Base-by-base conservation (phyloP, 2,329 filamentous ascomycete species). In the Colletotrichum tropicicola region DNA sequence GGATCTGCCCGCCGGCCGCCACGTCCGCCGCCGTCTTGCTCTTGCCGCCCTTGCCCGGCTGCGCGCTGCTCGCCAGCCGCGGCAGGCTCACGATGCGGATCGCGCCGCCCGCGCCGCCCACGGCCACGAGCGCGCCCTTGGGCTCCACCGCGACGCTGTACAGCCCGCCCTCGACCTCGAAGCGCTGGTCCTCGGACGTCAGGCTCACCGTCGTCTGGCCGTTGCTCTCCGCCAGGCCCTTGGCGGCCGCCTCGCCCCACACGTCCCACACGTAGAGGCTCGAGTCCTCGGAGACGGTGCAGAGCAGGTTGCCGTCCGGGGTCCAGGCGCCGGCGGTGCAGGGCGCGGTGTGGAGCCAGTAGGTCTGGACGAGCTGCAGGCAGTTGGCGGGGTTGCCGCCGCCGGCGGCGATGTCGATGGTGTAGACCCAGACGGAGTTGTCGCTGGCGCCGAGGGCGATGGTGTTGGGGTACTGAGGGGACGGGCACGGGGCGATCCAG, bases 351-450 rank as follows among this genome's bases (percentile, higher is more conserved):
- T 98, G 96, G 25, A 97, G 85, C 83, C 97, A 98, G 82, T 96
- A 98, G 25, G 91, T 91, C 81, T 97, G 93, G 5, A 97, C 86
- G 73, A 98, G 96, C 71, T 91, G 89, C 56, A 98, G 84, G 19
- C 48, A 53, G 59, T 66, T 53, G 3, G 63, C 58, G 7, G 92
- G 79, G 72, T 81, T 83, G 52, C 79, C 79, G 32, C 78, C 44
- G 68, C 92, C 89, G 62, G 83, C 83, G 57, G 83, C 83, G 28
- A 87, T 81, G 76, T 94, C 91, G 73, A 98, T 85, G n/a, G 89
- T 90, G 81, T 98, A 97, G 9, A 99, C 91, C 96, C 96, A 99
- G 43, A 98, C 94, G 54, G 91, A 94, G 59, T 96, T 96, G 75
- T 99, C 94, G 35, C 87, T 92, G 32, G 94, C 94, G 61, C 96